phyloP scores from a whole-genome alignment of 176 grass and related monocot species.

The Bolboschoenus planiculmis region DNA sequence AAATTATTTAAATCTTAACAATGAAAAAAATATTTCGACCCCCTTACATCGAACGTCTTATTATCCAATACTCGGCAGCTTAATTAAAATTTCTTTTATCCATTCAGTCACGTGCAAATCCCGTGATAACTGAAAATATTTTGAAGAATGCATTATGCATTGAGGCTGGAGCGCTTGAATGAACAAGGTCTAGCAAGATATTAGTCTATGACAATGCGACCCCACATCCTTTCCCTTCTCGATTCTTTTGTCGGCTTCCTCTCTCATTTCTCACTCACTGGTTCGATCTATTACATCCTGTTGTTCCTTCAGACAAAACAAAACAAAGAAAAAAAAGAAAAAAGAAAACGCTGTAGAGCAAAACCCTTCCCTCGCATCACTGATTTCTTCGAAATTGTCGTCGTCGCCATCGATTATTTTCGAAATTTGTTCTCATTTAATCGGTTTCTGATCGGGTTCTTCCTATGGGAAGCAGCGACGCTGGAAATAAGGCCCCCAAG shows the following conservation, averaged over 20 bases:
- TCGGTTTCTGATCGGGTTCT: neutral
- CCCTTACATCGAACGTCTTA: neutral
- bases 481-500: conserved; percentile 26
- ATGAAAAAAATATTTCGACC: neutral
- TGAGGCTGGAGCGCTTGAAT: neutral
- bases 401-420: neutral
- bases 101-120: neutral
- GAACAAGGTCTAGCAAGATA: neutral
- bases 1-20: neutral
- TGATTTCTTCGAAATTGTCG: neutral
- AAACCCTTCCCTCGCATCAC: conserved; percentile 1
- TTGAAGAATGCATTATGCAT: neutral
- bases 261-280: conserved; percentile 8
- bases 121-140: conserved; percentile 1
- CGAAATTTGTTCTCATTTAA: neutral
- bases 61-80: neutral
- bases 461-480: conserved; percentile 33
- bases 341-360: neutral
- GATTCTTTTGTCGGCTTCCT: neutral
- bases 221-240: neutral
- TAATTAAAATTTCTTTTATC: neutral
- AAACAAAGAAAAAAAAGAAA: neutral
- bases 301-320: neutral
- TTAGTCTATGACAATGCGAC: neutral
- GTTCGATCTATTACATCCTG: conserved; percentile 9